Conservation (phyloP, 2,329 filamentous ascomycete species). For the Fusarium udum region DNA sequence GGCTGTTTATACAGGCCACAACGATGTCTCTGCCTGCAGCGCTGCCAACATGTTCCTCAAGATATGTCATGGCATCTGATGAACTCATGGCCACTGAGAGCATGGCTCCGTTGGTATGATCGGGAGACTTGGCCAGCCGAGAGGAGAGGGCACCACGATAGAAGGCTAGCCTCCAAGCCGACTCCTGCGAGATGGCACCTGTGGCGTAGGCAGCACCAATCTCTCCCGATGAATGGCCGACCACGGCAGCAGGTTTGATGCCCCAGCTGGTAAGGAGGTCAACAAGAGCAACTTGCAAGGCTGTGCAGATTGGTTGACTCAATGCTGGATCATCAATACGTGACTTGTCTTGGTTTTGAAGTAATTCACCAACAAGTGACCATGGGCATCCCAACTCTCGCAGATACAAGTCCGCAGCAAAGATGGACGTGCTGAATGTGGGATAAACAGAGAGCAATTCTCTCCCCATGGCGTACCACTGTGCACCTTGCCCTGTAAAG, state of each 20-base stretch:
- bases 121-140: neutral
- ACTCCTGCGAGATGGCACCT: constrained; percentile 41
- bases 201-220: constrained; percentile 53
- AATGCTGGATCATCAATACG: constrained; percentile 48
- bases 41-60: constrained; percentile 10
- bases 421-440: neutral
- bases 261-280: constrained; percentile 47
- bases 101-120: constrained; percentile 43
- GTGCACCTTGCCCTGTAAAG: constrained; percentile 30
- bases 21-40: neutral
- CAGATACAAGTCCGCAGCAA: constrained; percentile 2
- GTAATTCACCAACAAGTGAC: constrained; percentile 2
- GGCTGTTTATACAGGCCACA: constrained; percentile 30
- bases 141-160: constrained; percentile 44
- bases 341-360: neutral
- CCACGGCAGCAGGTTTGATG: constrained; percentile 45
- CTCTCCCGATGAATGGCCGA: constrained; percentile 53
- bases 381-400: neutral
- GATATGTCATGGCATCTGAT: constrained; percentile 33
- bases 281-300: constrained; percentile 60
- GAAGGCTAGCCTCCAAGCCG: constrained; percentile 49
- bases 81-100: constrained; percentile 45
- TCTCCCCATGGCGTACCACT: constrained; percentile 20
- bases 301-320: constrained; percentile 63
- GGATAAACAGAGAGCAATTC: constrained; percentile 6